Evolutionary conservation across 2,329 filamentous ascomycete species (phyloP).

Genomic region (Xylaria sp.): DNA sequence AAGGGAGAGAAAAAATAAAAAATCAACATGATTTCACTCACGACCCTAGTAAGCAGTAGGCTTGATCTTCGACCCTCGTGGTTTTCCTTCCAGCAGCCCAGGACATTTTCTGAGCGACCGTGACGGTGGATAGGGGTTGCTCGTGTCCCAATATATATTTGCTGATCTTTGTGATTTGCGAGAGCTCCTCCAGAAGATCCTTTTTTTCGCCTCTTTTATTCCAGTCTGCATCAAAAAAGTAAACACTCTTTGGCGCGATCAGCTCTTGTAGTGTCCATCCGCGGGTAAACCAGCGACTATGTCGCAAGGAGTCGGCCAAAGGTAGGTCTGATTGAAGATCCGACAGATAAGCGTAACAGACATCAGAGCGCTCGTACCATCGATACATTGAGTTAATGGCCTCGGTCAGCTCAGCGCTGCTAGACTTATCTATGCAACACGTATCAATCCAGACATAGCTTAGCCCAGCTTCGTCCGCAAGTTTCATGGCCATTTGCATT

Average conservation of each 20-base stretch:
- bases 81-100: constrained; percentile 22
- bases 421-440: constrained; percentile 21
- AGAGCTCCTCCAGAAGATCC: constrained; percentile 18
- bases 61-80: constrained; percentile 22
- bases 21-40: too few relatives aligned
- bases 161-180: constrained; percentile 15
- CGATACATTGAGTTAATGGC: constrained; percentile 11
- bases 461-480: constrained; percentile 7
- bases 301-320: background rate
- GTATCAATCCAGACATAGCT: constrained; percentile 21
- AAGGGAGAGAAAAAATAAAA: too few relatives aligned
- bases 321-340: constrained; percentile 14
- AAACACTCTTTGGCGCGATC: constrained; percentile 11
- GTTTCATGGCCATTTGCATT: constrained; percentile 8
- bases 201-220: constrained; percentile 9
- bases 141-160: constrained; percentile 9
- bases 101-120: constrained; percentile 23
- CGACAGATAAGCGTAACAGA: constrained; percentile 23
- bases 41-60: constrained; percentile 25
- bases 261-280: constrained; percentile 5
- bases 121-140: constrained; percentile 1
- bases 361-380: constrained; percentile 11
- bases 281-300: constrained; percentile 4
- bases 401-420: constrained; percentile 14
- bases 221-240: constrained; percentile 16